Evolutionary conservation across 2,329 filamentous ascomycete species (phyloP), one percentile per base, ranked within the genome.

Genomic region (Xylariaceae sp.): DNA sequence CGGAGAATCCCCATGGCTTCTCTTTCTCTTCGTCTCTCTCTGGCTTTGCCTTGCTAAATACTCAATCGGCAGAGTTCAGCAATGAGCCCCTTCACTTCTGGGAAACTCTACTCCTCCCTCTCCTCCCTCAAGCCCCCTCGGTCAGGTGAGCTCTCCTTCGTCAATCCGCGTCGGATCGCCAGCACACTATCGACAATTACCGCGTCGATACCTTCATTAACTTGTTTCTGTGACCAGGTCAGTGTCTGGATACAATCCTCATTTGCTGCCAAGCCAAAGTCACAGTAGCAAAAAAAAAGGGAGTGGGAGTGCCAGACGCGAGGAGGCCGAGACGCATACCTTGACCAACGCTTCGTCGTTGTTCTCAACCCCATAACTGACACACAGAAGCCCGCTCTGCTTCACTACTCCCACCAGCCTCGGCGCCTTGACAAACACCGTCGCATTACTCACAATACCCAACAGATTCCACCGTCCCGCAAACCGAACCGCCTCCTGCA

Each of bases 131-230:
- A 27, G 22, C 22, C 22, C 22, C 22, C 22, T 27, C 22, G 22
- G 22, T 27, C 22, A 7, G 22, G 22, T 7, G 22, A 56, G 18
- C 44, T 52, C 35, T 62, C 63, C 32, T 64, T 71, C 1, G 89
- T 94, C 53, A 99, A 77, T 1, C 90, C 92, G 69, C 96, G 90
- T 42, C 92, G 84, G 59, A 99, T 96, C 38, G 89, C 89, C 30
- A 97, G 80, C 3, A 99, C 92, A 54, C 83, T 94, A 66, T 99
- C 94, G 12, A 97, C 94, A 64, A 99, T 99, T 47, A 99, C 92
- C 1, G 94, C 94, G 66, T 99, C 94, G 54, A 99, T 96, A 42
- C 94, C 92, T 70, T 96, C 89, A 47, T 89, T 88, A 10, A 95
- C 89, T 84, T 99, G 94, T 55, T 86, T 74, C 85, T 91, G 65